Evolutionary conservation across 768 basidiomycete genomes (phyloP).

Genomic region (Tremella fuciformis): DNA sequence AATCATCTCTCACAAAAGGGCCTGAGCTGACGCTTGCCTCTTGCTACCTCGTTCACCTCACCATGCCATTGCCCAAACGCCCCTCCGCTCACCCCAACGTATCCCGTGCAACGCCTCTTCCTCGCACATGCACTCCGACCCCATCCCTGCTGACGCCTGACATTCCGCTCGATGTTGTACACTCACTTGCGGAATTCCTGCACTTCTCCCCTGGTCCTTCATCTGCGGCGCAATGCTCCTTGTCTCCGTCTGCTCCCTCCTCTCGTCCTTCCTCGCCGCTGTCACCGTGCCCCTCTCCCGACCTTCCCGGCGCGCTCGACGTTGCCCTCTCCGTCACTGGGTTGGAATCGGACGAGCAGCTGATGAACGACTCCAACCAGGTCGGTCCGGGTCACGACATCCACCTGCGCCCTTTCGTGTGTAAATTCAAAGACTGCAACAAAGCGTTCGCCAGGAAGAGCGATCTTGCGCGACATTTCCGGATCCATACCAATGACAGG

Average conservation of each 20-base stretch:
- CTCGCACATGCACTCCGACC: not conserved
- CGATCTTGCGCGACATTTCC: slow-evolving; percentile 53
- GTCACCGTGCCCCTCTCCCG: not conserved
- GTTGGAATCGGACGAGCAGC: slow-evolving; percentile 22
- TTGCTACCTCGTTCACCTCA: not conserved
- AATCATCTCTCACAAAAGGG: not conserved
- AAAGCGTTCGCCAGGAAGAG: slow-evolving; percentile 54
- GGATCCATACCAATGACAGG: slow-evolving; percentile 56
- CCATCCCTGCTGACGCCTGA: not conserved
- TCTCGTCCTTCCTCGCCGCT: not conserved
- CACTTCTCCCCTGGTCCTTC: not conserved
- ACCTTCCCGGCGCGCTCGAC: not conserved
- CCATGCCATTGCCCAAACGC: not conserved
- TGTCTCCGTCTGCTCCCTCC: not conserved
- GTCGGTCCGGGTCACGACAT: slow-evolving; percentile 36
- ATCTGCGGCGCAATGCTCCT: not conserved
- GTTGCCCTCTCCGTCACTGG: not conserved
- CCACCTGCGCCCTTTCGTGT: slow-evolving; percentile 40
- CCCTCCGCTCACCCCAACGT: not conserved
- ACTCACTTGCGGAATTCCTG: not conserved
- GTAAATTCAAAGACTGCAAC: slow-evolving; percentile 38
- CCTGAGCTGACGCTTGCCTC: not conserved
- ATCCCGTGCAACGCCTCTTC: not conserved
- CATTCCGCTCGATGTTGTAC: not conserved
- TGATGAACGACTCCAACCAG: slow-evolving; percentile 40